Evolutionary conservation across 345 rosid genomes (phyloP), one percentile per base, ranked within the genome.

Genomic region (Arabis alpina): DNA sequence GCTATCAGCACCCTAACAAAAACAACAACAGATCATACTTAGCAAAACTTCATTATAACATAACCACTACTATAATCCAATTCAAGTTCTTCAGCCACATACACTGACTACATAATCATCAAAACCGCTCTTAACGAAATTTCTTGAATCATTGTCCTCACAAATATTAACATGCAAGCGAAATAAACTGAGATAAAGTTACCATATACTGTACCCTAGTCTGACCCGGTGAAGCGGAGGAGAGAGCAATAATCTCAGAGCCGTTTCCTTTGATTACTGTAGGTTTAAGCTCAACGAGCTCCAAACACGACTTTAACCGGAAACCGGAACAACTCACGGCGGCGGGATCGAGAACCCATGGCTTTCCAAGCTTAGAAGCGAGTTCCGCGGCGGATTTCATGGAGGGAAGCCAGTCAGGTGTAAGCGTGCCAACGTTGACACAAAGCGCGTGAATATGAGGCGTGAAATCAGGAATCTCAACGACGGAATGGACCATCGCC

Each of bases 321-420:
- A 86, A 91, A 16, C 56, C 43, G 4, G 96, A 83, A 66, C 89
- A 89, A 12, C 90, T 91, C n/a, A 87, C 92, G 13, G 98, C 97
- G 24, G 90, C 97, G 1, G 96, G 96, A 77, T 91, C 96, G 24
- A 93, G 91, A 72, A 88, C 85, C 96, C 98, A 91, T 0, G 98
- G 97, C 72, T 71, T 88, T 3, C 87, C 80, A 4, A 39, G 55
- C 66, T 80, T 27, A n/a, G 50, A 52, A 42, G 86, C 89, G 43
- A 87, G 57, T 62, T 71, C 73, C 0, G 86, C 88, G 13, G 96
- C 97, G n/a, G 69, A 54, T 66, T 85, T 87, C 98, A 90, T 87
- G 13, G 97, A 75, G 27, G 91, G 87, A 13, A 91, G 70, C 97
- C 97, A 93, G 53, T 71, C 72, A 36, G 87, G 66, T 56, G 91